Evolutionary conservation across 371 early-diverging fungal species (phyloP).

Genomic region (Globomyces sp.): DNA sequence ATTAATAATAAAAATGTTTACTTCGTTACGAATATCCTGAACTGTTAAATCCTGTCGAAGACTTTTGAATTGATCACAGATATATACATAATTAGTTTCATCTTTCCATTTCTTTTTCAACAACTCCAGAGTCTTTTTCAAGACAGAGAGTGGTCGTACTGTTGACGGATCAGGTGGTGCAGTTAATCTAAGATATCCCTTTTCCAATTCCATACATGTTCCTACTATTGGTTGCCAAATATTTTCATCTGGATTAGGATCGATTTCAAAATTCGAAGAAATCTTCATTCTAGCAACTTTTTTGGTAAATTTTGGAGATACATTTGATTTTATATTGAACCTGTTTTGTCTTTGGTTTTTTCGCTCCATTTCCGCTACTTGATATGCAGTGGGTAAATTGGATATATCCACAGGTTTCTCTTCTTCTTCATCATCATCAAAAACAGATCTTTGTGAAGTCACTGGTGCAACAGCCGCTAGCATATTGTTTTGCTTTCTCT

Average conservation of each 20-base stretch:
- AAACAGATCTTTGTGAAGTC: conserved; percentile 25
- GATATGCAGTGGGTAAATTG: not conserved
- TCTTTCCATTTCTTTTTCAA: conserved; percentile 74
- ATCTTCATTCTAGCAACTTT: not conserved
- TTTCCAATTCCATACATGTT: conserved; percentile 78
- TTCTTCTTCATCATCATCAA: conserved; percentile 6
- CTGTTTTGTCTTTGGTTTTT: conserved; percentile 1
- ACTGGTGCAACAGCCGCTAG: conserved; percentile 15
- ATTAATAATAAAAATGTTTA: no score
- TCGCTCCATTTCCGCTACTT: not conserved
- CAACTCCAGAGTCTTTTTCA: conserved; percentile 71
- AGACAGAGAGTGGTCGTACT: conserved; percentile 79
- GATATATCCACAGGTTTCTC: conserved; percentile 3
- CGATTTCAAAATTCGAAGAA: not conserved
- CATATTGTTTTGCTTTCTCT: not conserved
- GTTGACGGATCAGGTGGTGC: conserved; percentile 87
- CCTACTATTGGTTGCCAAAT: conserved; percentile 90
- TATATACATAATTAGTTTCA: conserved; percentile 81
- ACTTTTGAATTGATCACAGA: conserved; percentile 94
- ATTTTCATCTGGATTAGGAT: conserved; percentile 59
- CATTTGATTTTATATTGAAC: conserved; percentile 2
- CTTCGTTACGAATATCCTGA: conserved; percentile 77
- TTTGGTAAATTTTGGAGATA: not conserved
- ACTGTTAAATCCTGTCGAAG: conserved; percentile 95
- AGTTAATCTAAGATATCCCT: conserved; percentile 86